Evolutionary conservation across 2,329 filamentous ascomycete species (phyloP), one percentile per base, ranked within the genome.

Genomic region (Clarireedia paspali): DNA sequence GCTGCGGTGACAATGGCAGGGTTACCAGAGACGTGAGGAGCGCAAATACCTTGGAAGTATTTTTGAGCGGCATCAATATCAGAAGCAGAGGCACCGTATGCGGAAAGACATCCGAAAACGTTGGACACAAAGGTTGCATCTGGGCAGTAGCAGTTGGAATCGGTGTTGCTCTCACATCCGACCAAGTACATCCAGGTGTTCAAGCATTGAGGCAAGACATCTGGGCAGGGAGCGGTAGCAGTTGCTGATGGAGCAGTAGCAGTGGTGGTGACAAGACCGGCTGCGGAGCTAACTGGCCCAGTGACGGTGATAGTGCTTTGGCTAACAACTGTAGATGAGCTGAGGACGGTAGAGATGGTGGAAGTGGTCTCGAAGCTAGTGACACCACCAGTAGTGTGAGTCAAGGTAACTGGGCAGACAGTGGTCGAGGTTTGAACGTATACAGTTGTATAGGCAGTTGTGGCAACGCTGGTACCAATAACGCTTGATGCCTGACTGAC

Each of bases 41-140:
- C 90, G 76, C 92, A 97, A 74, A 97, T 89, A 48, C 91, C 91
- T 72, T 91, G 86, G 78, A 96, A 87, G 82, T 89, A 96, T 66
- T 81, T 80, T 58, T 94, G 79, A 59, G 90, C 89, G 64, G 83
- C 74, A 54, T 82, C 77, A 64, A 92, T 78, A 68, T 88, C 80
- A 47, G 80, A 75, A 59, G 85, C 79, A 57, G 79, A 79, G 58
- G 79, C 78, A 61, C 85, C 87, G 79, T 91, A 86, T 56, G 91
- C 81, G 67, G 85, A 83, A 65, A 97, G 78, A 75, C 92, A 97
- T 60, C 81, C 75, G 71, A 88, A 92, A 70, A 96, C 83, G 68
- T 85, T 85, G 71, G 83, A 77, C 68, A 91, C 88, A 74, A 94
- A 92, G 55, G 82, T 75, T 59, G 79, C 71, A 69, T 87, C 81